These are phyloP conservation scores for Geotrichum ghanense DNA, from an alignment of 805 yeast genomes.

Conservation along the genomic window DNA sequence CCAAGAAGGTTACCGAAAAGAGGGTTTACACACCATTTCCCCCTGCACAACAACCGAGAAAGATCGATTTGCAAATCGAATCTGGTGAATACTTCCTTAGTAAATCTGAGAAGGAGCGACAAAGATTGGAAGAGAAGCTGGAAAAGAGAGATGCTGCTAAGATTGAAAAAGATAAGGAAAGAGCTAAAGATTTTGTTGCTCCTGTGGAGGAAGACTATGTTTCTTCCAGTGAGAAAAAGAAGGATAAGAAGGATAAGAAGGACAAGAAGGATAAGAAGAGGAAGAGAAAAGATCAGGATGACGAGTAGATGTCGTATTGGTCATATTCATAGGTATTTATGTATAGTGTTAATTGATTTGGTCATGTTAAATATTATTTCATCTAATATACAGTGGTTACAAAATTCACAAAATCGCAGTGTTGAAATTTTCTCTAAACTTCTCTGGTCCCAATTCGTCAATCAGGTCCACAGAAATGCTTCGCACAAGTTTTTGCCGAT, in stretches of 20 bases:
- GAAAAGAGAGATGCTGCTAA: constrained; percentile 66
- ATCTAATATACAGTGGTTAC: too few species aligned
- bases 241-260: constrained; percentile 13
- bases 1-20: constrained; percentile 56
- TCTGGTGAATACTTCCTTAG: constrained; percentile 96
- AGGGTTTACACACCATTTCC: constrained; percentile 98
- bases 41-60: constrained; percentile 93
- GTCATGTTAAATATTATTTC: too few species aligned
- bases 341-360: too few species aligned
- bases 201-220: constrained; percentile 60
- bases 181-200: constrained; percentile 70
- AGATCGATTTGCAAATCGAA: constrained; percentile 93
- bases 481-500: too few species aligned
- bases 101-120: constrained; percentile 66
- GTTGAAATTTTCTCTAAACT: too few species aligned
- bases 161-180: constrained; percentile 52
- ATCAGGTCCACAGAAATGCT: too few species aligned
- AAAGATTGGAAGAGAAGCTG: constrained; percentile 62
- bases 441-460: too few species aligned
- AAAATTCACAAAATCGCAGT: too few species aligned
- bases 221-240: constrained; percentile 24
- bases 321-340: too few species aligned
- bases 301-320: constrained; percentile 21
- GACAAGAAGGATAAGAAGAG: constrained; percentile 20
- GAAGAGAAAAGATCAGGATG: constrained; percentile 20